Evolutionary conservation across 164 flowering plant genomes (phyloP).

Genomic region (Nymphaea colorata): DNA sequence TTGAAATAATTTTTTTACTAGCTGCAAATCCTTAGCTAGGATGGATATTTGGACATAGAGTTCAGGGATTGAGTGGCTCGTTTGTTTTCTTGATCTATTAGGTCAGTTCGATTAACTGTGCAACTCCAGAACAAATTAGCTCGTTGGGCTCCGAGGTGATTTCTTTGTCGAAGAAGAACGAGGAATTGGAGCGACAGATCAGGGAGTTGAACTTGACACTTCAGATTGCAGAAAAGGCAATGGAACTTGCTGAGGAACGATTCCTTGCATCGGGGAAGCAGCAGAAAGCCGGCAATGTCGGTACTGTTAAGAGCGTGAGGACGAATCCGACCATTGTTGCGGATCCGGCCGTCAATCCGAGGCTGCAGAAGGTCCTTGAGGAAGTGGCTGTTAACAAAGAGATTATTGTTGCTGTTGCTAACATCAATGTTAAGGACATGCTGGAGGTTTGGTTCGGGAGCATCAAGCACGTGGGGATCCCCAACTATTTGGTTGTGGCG

Average conservation of each 20-base stretch:
- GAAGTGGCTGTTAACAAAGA: constrained; percentile 58
- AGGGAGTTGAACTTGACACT: constrained; percentile 28
- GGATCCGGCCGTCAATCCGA: constrained; percentile 74
- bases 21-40: no score
- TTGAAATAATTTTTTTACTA: no score
- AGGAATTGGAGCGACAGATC: constrained; percentile 13
- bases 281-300: constrained; percentile 79
- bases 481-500: constrained; percentile 80
- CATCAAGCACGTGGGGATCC: constrained; percentile 67
- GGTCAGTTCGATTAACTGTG: constrained; percentile 44
- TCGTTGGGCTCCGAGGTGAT: constrained; percentile 40
- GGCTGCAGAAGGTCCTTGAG: constrained; percentile 62
- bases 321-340: constrained; percentile 72
- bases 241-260: constrained; percentile 41
- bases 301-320: constrained; percentile 75
- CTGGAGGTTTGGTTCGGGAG: constrained; percentile 72
- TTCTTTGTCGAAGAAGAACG: constrained; percentile 43
- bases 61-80: no score
- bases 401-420: constrained; percentile 74
- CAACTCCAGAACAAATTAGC: constrained; percentile 42
- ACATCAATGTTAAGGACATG: constrained; percentile 63
- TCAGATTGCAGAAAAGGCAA: constrained; percentile 49
- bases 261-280: constrained; percentile 34
- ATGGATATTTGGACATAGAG: no score
- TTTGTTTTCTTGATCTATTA: constrained; percentile 5